phyloP scores from a whole-genome alignment of 2,329 filamentous ascomycete species.

The Aspergillus cejpii region DNA sequence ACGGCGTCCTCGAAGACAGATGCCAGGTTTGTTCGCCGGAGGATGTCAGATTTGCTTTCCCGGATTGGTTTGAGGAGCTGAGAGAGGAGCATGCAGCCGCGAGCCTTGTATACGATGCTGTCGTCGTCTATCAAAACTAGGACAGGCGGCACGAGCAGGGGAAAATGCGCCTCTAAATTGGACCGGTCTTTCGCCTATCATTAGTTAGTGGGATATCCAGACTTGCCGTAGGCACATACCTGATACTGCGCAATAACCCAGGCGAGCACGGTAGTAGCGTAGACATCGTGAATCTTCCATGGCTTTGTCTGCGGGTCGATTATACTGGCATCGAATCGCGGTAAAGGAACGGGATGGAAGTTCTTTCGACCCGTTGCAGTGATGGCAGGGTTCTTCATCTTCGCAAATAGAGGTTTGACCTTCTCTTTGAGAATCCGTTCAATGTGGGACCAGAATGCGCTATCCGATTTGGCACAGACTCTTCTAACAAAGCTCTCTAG shows the following conservation, averaged over 20 bases:
- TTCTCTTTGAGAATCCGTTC: slow-evolving; percentile 19
- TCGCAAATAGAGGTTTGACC: slow-evolving; percentile 40
- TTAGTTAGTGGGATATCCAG: not conserved
- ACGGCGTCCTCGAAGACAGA: slow-evolving; percentile 44
- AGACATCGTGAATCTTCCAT: slow-evolving; percentile 35
- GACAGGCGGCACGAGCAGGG: slow-evolving; percentile 40
- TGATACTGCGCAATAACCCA: slow-evolving; percentile 35
- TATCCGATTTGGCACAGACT: slow-evolving; percentile 2
- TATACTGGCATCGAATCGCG: slow-evolving; percentile 32
- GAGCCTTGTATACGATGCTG: slow-evolving; percentile 31
- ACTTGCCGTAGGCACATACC: slow-evolving; percentile 20
- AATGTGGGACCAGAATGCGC: slow-evolving; percentile 13
- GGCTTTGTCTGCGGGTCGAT: slow-evolving; percentile 35
- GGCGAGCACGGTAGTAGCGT: slow-evolving; percentile 30
- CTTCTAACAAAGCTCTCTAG: slow-evolving; percentile 12
- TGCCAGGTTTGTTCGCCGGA: slow-evolving; percentile 39
- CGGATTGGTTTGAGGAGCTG: slow-evolving; percentile 32
- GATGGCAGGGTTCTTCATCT: slow-evolving; percentile 37
- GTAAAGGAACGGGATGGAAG: slow-evolving; percentile 33
- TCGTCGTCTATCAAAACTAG: slow-evolving; percentile 42
- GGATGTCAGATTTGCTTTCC: slow-evolving; percentile 34
- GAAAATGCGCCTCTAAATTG: slow-evolving; percentile 40
- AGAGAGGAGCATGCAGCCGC: slow-evolving; percentile 35
- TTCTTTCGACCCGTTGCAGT: slow-evolving; percentile 42
- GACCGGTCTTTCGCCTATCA: slow-evolving; percentile 21